Evolutionary conservation across 495 filamentous ascomycete species (phyloP), one percentile per base, ranked within the genome.

Genomic region (Aspergillus incahuasiensis): DNA sequence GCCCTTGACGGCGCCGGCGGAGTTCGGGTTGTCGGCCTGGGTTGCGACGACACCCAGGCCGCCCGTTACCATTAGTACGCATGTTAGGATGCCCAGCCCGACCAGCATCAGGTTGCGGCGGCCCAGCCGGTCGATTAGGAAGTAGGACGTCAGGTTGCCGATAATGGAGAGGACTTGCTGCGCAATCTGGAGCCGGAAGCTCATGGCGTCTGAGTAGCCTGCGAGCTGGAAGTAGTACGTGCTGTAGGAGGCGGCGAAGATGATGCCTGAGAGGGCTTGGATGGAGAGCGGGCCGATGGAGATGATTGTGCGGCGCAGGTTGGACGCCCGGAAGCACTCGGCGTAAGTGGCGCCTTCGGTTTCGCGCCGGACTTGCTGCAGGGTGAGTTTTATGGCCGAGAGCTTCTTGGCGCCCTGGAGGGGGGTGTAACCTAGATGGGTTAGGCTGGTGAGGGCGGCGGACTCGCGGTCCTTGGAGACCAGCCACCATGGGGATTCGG

Each of bases 401-500:
- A 55, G 30, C 13, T 47, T 47, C 30, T 54, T 55, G 43, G 20
- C 11, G 12, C 3, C 0, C 24, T 55, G 8, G 2, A 0, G 3
- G 18, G 46, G 32, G 30, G 12, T 22, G 43, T 48, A 48, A 15
- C 52, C 52, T 5, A 55, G 52, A 21, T 34, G 18, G 6, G 16
- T 16, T 32, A 48, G 44, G 22, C 30, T 40, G 19, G 44, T 6
- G 5, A 41, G 32, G 4, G 52, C 52, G 4, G 13, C 40, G 3
- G 47, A 44, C 3, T 55, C 43, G 13, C 35, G 43, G 44, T n/a
- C 11, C 43, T 48, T 47, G 0, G 60, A 60, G 38, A 59, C 38
- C 7, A 65, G 48, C 60, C 60, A 62, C 65, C 58, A 61, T 5
- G 61, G 60, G 7, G 63, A 65, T 40, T 65, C 63, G 38, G 63